Conservation (phyloP, 2,329 filamentous ascomycete genomes). For the Dendrostoma leiphaemia region DNA sequence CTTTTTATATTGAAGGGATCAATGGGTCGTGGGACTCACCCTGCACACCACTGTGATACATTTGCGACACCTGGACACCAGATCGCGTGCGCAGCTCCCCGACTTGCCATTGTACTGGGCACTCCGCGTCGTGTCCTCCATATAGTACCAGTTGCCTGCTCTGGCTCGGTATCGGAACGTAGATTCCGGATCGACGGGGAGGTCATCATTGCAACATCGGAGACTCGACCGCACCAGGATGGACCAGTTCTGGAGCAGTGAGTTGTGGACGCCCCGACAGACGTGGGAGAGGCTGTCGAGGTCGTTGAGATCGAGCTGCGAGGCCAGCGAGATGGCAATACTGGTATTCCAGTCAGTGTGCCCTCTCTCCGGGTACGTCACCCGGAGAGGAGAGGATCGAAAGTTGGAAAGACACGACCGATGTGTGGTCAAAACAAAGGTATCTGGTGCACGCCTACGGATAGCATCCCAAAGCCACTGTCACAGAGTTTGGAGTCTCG, state of each 20-base stretch:
- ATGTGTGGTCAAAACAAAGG: slow-evolving; percentile 25
- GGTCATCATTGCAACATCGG: slow-evolving; percentile 72
- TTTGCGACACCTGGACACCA: slow-evolving; percentile 79
- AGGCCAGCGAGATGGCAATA: slow-evolving; percentile 72
- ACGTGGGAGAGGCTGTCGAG: slow-evolving; percentile 80
- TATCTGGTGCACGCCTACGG: slow-evolving; percentile 53
- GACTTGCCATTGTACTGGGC: slow-evolving; percentile 63
- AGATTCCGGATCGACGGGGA: slow-evolving; percentile 53
- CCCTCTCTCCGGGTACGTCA: slow-evolving; percentile 8
- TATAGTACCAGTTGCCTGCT: slow-evolving; percentile 58
- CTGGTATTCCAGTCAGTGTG: slow-evolving; percentile 43
- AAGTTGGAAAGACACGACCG: slow-evolving; percentile 20
- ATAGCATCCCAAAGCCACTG: slow-evolving; percentile 64
- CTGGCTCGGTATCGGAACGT: slow-evolving; percentile 57
- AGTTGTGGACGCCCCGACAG: slow-evolving; percentile 75
- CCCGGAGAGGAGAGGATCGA: slow-evolving; percentile 19
- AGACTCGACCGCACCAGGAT: slow-evolving; percentile 74
- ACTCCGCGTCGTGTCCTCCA: slow-evolving; percentile 47
- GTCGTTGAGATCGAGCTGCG: slow-evolving; percentile 80
- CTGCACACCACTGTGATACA: slow-evolving; percentile 79
- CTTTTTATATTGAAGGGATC: no score
- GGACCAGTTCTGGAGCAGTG: slow-evolving; percentile 74
- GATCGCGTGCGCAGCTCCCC: slow-evolving; percentile 78
- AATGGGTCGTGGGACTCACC: slow-evolving; percentile 49
- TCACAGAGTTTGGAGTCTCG: slow-evolving; percentile 55